Evolutionary conservation across 2,329 filamentous ascomycete genomes (phyloP).

Genomic region (Nannizziopsis barbatae): DNA sequence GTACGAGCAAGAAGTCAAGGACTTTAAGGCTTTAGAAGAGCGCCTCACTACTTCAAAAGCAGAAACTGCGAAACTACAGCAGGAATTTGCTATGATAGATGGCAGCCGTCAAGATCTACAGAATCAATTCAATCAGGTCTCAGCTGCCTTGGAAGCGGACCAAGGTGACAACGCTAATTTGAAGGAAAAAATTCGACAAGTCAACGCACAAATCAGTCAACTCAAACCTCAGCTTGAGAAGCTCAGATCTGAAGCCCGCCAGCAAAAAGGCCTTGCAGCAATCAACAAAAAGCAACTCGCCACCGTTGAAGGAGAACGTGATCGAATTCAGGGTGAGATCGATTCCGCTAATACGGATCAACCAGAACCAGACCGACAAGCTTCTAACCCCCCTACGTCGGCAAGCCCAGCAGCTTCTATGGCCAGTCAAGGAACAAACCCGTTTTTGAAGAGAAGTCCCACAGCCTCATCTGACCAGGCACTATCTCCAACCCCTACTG

Average conservation of each 20-base stretch:
- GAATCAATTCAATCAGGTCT: constrained; percentile 66
- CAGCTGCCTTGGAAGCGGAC: constrained; percentile 66
- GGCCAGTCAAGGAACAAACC: constrained; percentile 69
- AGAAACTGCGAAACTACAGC: constrained; percentile 73
- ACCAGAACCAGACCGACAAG: constrained; percentile 45
- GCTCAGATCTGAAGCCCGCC: constrained; percentile 77
- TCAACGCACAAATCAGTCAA: constrained; percentile 72
- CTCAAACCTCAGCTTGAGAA: constrained; percentile 89
- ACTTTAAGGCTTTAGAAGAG: constrained; percentile 74
- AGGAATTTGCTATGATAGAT: constrained; percentile 73
- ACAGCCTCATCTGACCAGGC: constrained; percentile 40
- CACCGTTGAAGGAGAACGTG: constrained; percentile 77
- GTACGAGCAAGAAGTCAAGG: constrained; percentile 87
- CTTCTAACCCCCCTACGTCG: constrained; percentile 40
- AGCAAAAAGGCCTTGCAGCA: constrained; percentile 90
- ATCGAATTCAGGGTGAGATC: constrained; percentile 73
- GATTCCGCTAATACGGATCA: constrained; percentile 54
- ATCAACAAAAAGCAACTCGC: constrained; percentile 98
- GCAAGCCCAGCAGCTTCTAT: constrained; percentile 54
- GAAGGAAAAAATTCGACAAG: constrained; percentile 74
- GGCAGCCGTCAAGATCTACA: constrained; percentile 70
- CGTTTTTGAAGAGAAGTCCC: constrained; percentile 69
- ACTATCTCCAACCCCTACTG: constrained; percentile 30
- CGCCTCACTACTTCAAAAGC: constrained; percentile 63
- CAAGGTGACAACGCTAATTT: constrained; percentile 76